Base-by-base conservation (phyloP, 805 yeast species). In the Cyberlindnera xylosilytica region DNA sequence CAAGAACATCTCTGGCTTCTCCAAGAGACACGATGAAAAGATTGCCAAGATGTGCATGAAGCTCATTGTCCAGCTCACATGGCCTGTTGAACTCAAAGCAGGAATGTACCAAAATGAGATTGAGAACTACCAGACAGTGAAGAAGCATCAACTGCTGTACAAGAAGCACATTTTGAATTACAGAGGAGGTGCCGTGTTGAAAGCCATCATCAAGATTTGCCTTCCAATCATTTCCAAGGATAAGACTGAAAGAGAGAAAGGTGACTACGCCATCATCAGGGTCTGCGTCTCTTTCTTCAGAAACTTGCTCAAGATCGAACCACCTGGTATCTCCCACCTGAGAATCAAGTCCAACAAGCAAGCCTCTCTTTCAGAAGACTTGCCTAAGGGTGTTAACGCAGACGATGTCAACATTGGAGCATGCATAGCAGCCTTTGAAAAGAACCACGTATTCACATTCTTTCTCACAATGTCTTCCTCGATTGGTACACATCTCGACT, bases 301-400 rank as follows among this genome's bases (percentile, higher is more conserved):
- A 48, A 93, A 93, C 58, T 53, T 93, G n/a, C 64, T 86, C 8
- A 73, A 79, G 31, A 87, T 91, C 26, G 88, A 83, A 50, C 91
- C 90, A 0, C 79, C 84, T 1, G 78, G 73, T 27, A 52, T 73
- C 5, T 72, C 81, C 1, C 62, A 79, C 8, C 64, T 78, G 3
- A 62, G 68, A 2, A 71, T 71, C 36, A 70, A 62, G 42, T 42
- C 62, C 10, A 47, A 51, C n/a, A 65, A 70, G 31, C 59, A 52
- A 15, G 63, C 65, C 7, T 40, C 47, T 7, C 36, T 53, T 5
- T 37, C 42, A 18, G 49, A 46, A 39, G 72, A 69, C 44, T 57
- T 83, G 53, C 90, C 93, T 0, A 63, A 66, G 6, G 81, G 77
- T 31, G 72, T 84, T 8, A 61, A 72, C 6, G 53, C 61, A 20